Evolutionary conservation across 1,284 basidiomycete species (phyloP).

Genomic region (Leccinum angustisporum): DNA sequence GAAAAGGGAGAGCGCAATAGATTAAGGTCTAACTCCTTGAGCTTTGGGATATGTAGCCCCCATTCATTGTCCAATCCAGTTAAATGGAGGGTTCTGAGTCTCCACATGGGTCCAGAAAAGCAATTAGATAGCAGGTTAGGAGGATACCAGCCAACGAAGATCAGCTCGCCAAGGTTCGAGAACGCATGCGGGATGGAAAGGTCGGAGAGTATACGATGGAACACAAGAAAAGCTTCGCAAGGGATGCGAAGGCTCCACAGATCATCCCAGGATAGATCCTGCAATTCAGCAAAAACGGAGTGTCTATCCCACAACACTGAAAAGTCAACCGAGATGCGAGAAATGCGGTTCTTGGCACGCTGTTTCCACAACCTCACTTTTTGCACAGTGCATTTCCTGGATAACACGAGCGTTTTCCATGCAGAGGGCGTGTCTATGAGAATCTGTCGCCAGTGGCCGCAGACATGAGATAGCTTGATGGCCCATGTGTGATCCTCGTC

Average conservation of each 20-base stretch:
- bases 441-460: slow-evolving; percentile 56
- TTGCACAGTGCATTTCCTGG: slow-evolving; percentile 42
- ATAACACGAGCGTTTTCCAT: slow-evolving; percentile 61
- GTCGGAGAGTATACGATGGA: slow-evolving; percentile 26
- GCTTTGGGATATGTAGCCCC: slow-evolving; percentile 20
- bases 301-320: slow-evolving; percentile 27
- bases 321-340: slow-evolving; percentile 35
- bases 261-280: slow-evolving; percentile 43
- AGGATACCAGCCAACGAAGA: neutral
- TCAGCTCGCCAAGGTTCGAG: slow-evolving; percentile 37
- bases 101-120: slow-evolving; percentile 21
- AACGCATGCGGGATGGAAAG: slow-evolving; percentile 32
- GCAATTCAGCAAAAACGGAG: slow-evolving; percentile 36
- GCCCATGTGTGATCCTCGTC: slow-evolving; percentile 43
- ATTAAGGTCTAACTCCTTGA: slow-evolving; percentile 22
- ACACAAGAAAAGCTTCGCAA: slow-evolving; percentile 5
- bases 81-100: slow-evolving; percentile 22
- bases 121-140: neutral
- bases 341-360: slow-evolving; percentile 53
- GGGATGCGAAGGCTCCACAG: slow-evolving; percentile 42
- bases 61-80: slow-evolving; percentile 19
- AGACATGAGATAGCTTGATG: slow-evolving; percentile 53
- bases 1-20: slow-evolving; percentile 4
- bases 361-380: slow-evolving; percentile 59
- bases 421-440: slow-evolving; percentile 48